Base-by-base conservation (phyloP, 2,329 filamentous ascomycete species). In the Colletotrichum tofieldiae region DNA sequence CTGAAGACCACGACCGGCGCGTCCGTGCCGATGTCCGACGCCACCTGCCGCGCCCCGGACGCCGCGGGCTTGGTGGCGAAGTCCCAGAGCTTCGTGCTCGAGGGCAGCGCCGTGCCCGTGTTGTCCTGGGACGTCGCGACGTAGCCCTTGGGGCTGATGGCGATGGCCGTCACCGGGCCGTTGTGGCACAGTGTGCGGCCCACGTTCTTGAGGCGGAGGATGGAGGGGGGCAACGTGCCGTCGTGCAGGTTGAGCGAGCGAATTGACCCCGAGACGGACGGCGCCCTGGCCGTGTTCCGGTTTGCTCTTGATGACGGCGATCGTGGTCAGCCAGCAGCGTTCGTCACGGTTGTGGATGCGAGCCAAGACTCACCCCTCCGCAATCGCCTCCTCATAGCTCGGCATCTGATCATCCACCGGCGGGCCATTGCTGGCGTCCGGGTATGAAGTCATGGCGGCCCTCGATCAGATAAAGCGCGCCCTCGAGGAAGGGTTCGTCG, bases 381-480 rank as follows among this genome's bases (percentile, higher is more conserved):
- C 67, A 18, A 70, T 52, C 39, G 67, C 67, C 35, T 70, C 67
- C 49, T 56, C 62, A 16, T 70, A 70, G 51, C 61, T 70, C 5
- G 67, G 67, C 60, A 64, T 64, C 32, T 39, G 35, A 26, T 70
- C 67, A 23, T 65, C 67, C 18, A 11, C 49, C 29, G 56, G 29
- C 45, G 20, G 29, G 56, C 56, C 56, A 54, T 62, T 45, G 14
- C 47, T n/a, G 37, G 29, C 29, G 37, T 49, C 35, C 16, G 54
- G 56, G 14, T 54, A 47, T 11, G n/a, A 12, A 23, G 23, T 67
- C 65, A 67, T 67, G 5, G 29, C 52, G 47, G 5, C 45, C 20
- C 20, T 55, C 49, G 12, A 41, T 26, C 14, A 41, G 37, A 20
- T 6, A 26, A 18, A 56, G 20, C 18, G 16, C 32, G 20, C 52